These are phyloP conservation scores for Ceratobasidium papillatum DNA, from an alignment of 1,284 basidiomycete species.

Conservation along the genomic window DNA sequence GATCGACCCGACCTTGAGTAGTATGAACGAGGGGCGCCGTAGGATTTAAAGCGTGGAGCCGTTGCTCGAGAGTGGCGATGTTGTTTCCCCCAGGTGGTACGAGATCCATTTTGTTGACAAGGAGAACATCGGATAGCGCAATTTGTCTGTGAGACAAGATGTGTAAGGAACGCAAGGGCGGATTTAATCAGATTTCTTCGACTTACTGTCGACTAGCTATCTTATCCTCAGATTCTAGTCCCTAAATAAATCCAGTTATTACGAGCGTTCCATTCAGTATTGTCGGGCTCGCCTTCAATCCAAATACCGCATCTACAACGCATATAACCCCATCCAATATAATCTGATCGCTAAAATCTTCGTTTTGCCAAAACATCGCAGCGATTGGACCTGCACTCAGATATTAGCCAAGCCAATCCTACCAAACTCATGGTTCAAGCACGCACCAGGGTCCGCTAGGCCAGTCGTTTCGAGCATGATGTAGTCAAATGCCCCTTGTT, in stretches of 20 bases:
- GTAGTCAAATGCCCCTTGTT: conserved; percentile 87
- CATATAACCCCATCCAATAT: conserved; percentile 88
- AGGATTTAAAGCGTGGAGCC: conserved; percentile 83
- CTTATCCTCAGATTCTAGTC: conserved; percentile 22
- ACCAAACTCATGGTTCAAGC: conserved; percentile 37
- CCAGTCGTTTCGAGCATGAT: conserved; percentile 94
- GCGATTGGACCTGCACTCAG: conserved; percentile 73
- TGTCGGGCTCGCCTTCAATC: conserved; percentile 69
- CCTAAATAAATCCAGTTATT: neutral
- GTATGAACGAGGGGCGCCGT: conserved; percentile 77
- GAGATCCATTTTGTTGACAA: conserved; percentile 89
- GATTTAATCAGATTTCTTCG: neutral
- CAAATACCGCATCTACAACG: conserved; percentile 89
- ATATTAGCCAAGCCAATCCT: neutral
- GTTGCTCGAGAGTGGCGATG: conserved; percentile 54
- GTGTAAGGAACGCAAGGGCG: conserved; percentile 30
- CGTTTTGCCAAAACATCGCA: conserved; percentile 90
- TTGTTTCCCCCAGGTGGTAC: conserved; percentile 55
- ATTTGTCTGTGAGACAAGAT: conserved; percentile 72
- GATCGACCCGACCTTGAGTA: conserved; percentile 70
- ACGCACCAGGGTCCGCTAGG: conserved; percentile 85
- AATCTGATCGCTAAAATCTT: conserved; percentile 83
- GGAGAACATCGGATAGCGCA: conserved; percentile 86
- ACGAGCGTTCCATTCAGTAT: neutral
- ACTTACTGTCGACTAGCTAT: conserved; percentile 44